Evolutionary conservation across 2,329 filamentous ascomycete species (phyloP).

Genomic region (Fusarium sp.): DNA sequence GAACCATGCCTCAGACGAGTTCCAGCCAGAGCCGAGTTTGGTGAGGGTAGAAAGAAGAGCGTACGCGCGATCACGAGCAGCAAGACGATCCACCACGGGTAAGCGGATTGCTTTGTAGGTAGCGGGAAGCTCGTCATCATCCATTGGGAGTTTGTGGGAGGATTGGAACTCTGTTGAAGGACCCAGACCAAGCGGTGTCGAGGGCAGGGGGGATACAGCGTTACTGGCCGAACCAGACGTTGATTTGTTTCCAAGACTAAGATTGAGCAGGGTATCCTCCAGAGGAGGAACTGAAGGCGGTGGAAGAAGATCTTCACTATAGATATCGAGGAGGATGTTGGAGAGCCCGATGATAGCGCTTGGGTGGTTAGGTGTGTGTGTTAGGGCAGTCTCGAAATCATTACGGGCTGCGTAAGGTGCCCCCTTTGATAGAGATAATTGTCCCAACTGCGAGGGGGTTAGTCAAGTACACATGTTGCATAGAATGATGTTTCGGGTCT

Average conservation of each 20-base stretch:
- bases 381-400: conserved; percentile 85
- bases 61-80: conserved; percentile 89
- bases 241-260: conserved; percentile 4
- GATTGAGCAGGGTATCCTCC: conserved; percentile 32
- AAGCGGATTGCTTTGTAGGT: conserved; percentile 71
- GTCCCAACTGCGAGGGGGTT: conserved; percentile 69
- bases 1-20: conserved; percentile 93
- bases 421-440: conserved; percentile 72
- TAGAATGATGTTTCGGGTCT: conserved; percentile 49
- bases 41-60: conserved; percentile 85
- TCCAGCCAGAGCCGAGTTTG: conserved; percentile 89
- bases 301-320: conserved; percentile 75
- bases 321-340: conserved; percentile 88
- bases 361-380: conserved; percentile 83
- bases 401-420: conserved; percentile 76
- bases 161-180: conserved; percentile 41
- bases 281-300: conserved; percentile 65
- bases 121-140: conserved; percentile 60
- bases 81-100: conserved; percentile 83
- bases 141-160: conserved; percentile 36
- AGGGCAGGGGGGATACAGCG: conserved; percentile 52
- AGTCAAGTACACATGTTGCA: not conserved
- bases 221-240: conserved; percentile 15
- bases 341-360: conserved; percentile 84
- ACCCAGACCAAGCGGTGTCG: conserved; percentile 62